These are phyloP conservation scores for Alternaria postmessia DNA, from an alignment of 2,329 filamentous ascomycete genomes.

Conservation along the genomic window DNA sequence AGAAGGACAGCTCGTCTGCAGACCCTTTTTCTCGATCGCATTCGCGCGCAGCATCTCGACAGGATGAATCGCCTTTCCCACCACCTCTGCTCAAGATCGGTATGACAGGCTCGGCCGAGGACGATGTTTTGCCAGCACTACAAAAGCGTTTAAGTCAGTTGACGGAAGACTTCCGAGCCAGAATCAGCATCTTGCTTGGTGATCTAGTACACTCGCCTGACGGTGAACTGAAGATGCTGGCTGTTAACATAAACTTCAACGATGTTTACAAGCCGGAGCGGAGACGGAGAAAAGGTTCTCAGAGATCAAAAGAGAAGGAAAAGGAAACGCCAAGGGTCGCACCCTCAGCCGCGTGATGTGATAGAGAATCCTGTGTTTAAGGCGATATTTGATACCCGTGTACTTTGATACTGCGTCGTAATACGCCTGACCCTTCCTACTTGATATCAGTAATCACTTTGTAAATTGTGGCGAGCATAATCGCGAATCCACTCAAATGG, in stretches of 20 bases:
- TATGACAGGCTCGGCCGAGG: constrained; percentile 55
- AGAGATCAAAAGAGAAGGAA: constrained; percentile 37
- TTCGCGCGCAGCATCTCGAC: constrained; percentile 31
- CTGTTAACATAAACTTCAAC: constrained; percentile 99
- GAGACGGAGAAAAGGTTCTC: constrained; percentile 61
- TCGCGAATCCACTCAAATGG: background rate
- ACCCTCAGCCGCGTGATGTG: background rate
- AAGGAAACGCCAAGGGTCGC: constrained; percentile 35
- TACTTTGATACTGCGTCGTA: constrained; percentile 1
- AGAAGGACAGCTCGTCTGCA: constrained; percentile 53
- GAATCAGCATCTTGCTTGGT: constrained; percentile 82
- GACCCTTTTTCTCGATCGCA: constrained; percentile 30
- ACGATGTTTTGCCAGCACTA: constrained; percentile 76
- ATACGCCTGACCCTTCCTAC: background rate
- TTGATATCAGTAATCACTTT: background rate
- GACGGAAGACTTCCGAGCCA: constrained; percentile 76
- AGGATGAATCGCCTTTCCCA: constrained; percentile 55
- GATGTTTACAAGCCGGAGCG: constrained; percentile 86
- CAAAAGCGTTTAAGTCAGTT: constrained; percentile 76
- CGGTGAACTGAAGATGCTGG: constrained; percentile 93
- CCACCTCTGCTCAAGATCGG: constrained; percentile 48
- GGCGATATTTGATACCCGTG: constrained; percentile 12
- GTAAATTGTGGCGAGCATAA: background rate
- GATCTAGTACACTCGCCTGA: constrained; percentile 94
- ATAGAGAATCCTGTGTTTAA: background rate